These are phyloP conservation scores for Lachancea sp. DNA, from an alignment of 805 yeast species.

Conservation along the genomic window DNA sequence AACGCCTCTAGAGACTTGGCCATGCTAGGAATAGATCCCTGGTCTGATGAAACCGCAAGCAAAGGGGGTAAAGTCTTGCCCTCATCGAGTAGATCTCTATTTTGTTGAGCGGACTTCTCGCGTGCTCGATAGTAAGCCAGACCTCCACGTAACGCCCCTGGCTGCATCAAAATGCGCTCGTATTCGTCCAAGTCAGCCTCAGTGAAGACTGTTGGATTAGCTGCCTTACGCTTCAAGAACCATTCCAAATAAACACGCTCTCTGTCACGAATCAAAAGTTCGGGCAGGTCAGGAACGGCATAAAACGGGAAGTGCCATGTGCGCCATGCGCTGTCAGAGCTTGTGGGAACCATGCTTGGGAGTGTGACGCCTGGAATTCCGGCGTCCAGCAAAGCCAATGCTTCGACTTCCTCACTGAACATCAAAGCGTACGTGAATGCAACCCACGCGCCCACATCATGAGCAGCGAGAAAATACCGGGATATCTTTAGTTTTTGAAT, in stretches of 20 bases:
- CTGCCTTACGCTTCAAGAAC: slow-evolving; percentile 10
- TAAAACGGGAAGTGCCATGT: slow-evolving; percentile 12
- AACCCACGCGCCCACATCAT: slow-evolving; percentile 12
- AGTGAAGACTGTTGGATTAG: slow-evolving; percentile 5
- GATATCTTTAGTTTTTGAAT: neutral
- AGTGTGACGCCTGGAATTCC: slow-evolving; percentile 11
- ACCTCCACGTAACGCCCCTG: slow-evolving; percentile 11
- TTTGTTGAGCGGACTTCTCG: slow-evolving; percentile 6
- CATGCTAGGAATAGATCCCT: slow-evolving; percentile 10
- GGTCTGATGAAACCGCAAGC: slow-evolving; percentile 8
- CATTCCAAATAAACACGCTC: slow-evolving; percentile 10
- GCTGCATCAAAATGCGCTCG: slow-evolving; percentile 6
- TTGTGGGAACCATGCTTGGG: slow-evolving; percentile 5
- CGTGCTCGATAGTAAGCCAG: slow-evolving; percentile 9
- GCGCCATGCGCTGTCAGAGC: slow-evolving; percentile 9
- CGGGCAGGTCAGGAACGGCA: slow-evolving; percentile 9
- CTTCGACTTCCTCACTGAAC: slow-evolving; percentile 7
- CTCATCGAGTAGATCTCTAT: neutral
- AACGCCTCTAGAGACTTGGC: slow-evolving; percentile 2
- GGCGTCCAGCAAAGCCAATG: slow-evolving; percentile 10
- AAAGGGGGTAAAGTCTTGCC: neutral
- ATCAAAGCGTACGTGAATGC: slow-evolving; percentile 11
- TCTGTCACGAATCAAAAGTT: slow-evolving; percentile 5
- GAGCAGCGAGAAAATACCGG: slow-evolving; percentile 8
- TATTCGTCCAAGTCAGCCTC: slow-evolving; percentile 8